Evolutionary conservation across 2,329 filamentous ascomycete genomes (phyloP), one percentile per base, ranked within the genome.

Genomic region (Sclerotinia nivalis): DNA sequence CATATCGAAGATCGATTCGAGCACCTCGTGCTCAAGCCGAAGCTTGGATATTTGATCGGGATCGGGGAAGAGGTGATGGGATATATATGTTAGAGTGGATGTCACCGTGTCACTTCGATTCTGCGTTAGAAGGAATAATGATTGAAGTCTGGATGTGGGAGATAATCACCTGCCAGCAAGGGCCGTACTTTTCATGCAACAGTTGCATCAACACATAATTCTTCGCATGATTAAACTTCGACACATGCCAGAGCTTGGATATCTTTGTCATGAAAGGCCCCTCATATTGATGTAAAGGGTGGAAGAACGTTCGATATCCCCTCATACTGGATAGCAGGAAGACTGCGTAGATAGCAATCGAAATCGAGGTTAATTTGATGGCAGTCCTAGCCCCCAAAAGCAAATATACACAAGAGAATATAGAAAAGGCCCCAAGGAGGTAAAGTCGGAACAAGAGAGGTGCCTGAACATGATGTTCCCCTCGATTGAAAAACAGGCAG

Each of bases 71-170:
- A 12, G 62, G 54, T 74, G 69, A 71, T 81, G 83, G 74, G 84
- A 81, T 12, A 82, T 74, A 66, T 77, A 76, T 0, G 80, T 78
- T 37, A 84, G 72, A 0, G 81, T 79, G 0, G 79, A 78, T 15
- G 81, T 76, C 0, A 80, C 82, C 8, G 82, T 84, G 71, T 84
- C 82, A 50, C 79, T 81, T 9, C 4, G 13, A 40, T 18, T 18
- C 12, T 34, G 52, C 7, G 28, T 50, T 37, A 34, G 25, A 31
- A 56, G 15, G 1, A 9, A 18, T 9, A 12, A 37, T 37, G 28
- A 34, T 20, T 4, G 34, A 15, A 56, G 18, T 20, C 37, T 34
- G 22, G 20, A 50, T 52, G 22, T 12, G 22, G 31, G 10, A 31
- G 25, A 22, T 15, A 34, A 55, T 34, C 8, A 22, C 52, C 28